Evolutionary conservation across 495 filamentous ascomycete genomes (phyloP).

Genomic region (Collariella sp.): DNA sequence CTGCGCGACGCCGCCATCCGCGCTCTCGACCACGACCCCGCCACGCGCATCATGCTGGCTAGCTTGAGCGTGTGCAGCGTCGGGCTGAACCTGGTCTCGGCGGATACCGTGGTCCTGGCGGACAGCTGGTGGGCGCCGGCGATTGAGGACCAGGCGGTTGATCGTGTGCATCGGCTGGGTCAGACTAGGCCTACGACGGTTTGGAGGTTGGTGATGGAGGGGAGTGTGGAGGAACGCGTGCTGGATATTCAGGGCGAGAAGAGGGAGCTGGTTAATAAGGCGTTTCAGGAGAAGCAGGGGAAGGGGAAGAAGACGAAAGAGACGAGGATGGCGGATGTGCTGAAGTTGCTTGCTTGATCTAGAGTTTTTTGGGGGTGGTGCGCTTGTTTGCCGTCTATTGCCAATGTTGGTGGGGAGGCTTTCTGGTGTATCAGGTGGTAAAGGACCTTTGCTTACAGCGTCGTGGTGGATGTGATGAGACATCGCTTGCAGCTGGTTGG

Average conservation of each 20-base stretch:
- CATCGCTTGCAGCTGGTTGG: no score
- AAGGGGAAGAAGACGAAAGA: slow-evolving; percentile 39
- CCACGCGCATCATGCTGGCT: slow-evolving; percentile 72
- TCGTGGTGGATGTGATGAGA: no score
- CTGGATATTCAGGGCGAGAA: slow-evolving; percentile 76
- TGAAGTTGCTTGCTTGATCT: slow-evolving; percentile 30
- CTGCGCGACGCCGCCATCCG: slow-evolving; percentile 62
- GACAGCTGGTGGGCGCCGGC: slow-evolving; percentile 91
- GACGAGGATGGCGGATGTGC: slow-evolving; percentile 34
- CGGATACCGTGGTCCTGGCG: slow-evolving; percentile 75
- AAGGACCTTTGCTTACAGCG: no score
- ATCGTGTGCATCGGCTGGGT: slow-evolving; percentile 81
- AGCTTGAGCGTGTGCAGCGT: slow-evolving; percentile 76
- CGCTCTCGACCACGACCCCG: slow-evolving; percentile 55
- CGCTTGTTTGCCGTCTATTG: no score
- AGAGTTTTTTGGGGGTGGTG: background rate
- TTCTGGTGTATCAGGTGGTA: no score
- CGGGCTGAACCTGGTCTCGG: slow-evolving; percentile 81
- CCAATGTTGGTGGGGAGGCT: no score
- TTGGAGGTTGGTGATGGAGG: slow-evolving; percentile 75
- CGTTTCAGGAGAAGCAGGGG: slow-evolving; percentile 55
- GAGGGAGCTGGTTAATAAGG: slow-evolving; percentile 66
- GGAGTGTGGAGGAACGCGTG: slow-evolving; percentile 77
- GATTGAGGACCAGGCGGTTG: slow-evolving; percentile 89
- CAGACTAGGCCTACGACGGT: slow-evolving; percentile 72